Percentiles rank a stretch among this genome's conserved stretches.
Evolutionary conservation across 1,139 yeast species (phyloP).

Genomic region (Williopsis jadinii): DNA sequence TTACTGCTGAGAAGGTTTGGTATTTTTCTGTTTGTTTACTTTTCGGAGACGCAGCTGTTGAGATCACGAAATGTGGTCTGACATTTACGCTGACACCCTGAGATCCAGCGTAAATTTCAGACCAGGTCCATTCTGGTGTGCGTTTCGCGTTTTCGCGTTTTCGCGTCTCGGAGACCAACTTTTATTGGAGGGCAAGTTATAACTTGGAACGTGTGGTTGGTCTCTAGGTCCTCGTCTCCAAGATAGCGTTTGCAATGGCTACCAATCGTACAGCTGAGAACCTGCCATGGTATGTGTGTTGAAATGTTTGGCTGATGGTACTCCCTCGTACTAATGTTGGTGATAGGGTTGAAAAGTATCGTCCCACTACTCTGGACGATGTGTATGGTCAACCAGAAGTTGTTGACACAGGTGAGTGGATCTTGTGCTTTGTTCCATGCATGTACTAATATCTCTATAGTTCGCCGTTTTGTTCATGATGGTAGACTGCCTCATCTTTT

Average conservation of each 20-base stretch:
- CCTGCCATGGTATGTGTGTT: conserved; percentile 33
- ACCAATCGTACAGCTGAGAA: conserved; percentile 26
- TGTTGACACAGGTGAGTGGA: conserved; percentile 45
- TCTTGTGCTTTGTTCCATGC: neutral
- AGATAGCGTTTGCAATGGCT: too few species aligned
- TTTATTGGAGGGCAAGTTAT: neutral
- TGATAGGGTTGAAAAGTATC: conserved; percentile 84
- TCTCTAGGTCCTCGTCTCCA: too few species aligned
- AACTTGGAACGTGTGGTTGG: neutral
- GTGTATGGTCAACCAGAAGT: conserved; percentile 89
- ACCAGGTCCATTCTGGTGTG: neutral
- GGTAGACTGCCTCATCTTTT: conserved; percentile 83
- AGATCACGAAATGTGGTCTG: too few species aligned
- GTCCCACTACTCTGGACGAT: conserved; percentile 78
- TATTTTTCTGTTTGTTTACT: too few species aligned
- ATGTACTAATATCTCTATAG: conserved; percentile 25
- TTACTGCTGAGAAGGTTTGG: too few species aligned
- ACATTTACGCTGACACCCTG: neutral
- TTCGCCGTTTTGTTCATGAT: conserved; percentile 74
- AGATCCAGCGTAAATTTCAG: neutral
- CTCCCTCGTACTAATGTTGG: too few species aligned
- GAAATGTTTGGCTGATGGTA: too few species aligned
- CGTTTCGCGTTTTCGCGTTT: conserved; percentile 1
- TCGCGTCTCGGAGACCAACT: neutral
- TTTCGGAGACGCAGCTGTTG: too few species aligned